Evolutionary conservation across 768 basidiomycete species (phyloP).

Genomic region (Serendipita indica): DNA sequence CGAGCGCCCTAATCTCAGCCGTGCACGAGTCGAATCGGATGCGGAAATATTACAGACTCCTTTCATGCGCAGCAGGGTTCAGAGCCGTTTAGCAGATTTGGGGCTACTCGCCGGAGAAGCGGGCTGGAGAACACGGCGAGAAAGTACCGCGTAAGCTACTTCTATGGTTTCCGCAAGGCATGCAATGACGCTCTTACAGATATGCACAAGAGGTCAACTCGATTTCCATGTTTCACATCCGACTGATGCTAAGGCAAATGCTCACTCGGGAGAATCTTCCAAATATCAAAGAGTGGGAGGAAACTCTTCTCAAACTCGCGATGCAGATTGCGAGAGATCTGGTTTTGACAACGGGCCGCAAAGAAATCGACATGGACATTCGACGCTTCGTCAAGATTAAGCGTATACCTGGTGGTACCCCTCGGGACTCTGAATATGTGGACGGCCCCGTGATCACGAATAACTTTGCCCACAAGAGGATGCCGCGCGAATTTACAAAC

Average conservation of each 20-base stretch:
- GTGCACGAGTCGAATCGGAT: constrained; percentile 46
- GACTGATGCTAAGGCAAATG: constrained; percentile 84
- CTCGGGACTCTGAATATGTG: constrained; percentile 90
- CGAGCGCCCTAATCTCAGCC: constrained; percentile 41
- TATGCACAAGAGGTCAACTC: constrained; percentile 73
- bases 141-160: constrained; percentile 73
- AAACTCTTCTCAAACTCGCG: constrained; percentile 62
- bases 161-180: background rate
- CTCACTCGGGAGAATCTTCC: constrained; percentile 70
- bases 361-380: constrained; percentile 90
- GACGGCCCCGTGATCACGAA: constrained; percentile 95
- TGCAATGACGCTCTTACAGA: constrained; percentile 26
- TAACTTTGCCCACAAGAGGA: constrained; percentile 91
- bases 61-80: constrained; percentile 73
- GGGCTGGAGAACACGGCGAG: constrained; percentile 75
- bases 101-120: constrained; percentile 36
- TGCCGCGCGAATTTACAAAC: constrained; percentile 68
- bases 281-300: constrained; percentile 78
- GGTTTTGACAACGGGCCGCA: constrained; percentile 63
- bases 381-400: constrained; percentile 95
- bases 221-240: constrained; percentile 78
- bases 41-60: constrained; percentile 57
- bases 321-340: constrained; percentile 76
- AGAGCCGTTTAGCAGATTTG: constrained; percentile 50
- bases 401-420: constrained; percentile 88